Percentiles rank a stretch among this genome's conserved stretches.
phyloP scores from a whole-genome alignment of 352 stramenopile species.

The Phytophthora gonapodyides region DNA sequence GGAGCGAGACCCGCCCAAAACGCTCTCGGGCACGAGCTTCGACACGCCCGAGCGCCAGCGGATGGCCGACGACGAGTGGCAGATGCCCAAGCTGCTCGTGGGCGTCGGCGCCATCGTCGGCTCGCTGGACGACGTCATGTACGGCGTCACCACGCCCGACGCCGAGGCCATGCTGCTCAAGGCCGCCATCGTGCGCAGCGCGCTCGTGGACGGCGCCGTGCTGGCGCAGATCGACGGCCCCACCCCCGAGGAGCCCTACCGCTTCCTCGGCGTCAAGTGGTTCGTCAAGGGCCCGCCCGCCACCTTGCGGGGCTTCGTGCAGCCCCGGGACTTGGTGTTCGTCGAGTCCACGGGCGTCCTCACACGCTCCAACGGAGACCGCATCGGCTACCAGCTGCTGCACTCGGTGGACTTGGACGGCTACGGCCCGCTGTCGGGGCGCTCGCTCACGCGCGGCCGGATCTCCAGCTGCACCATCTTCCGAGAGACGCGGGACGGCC shows the following conservation, averaged over 20 bases:
- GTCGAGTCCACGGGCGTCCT: slow-evolving; percentile 44
- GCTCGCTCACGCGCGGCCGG: slow-evolving; percentile 39
- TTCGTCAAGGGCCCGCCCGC: slow-evolving; percentile 45
- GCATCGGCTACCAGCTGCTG: slow-evolving; percentile 46
- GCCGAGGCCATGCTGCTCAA: slow-evolving; percentile 45
- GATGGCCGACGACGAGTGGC: slow-evolving; percentile 46
- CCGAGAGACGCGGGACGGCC: slow-evolving; percentile 26
- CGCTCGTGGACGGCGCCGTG: slow-evolving; percentile 46
- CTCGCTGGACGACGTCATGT: slow-evolving; percentile 69
- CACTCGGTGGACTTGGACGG: slow-evolving; percentile 48
- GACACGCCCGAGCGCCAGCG: slow-evolving; percentile 32
- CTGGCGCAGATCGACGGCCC: slow-evolving; percentile 38
- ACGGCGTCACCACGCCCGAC: slow-evolving; percentile 49
- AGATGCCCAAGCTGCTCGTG: slow-evolving; percentile 51
- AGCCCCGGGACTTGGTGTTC: slow-evolving; percentile 47
- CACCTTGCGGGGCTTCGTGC: slow-evolving; percentile 36
- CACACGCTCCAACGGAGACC: slow-evolving; percentile 32
- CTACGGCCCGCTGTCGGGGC: slow-evolving; percentile 26
- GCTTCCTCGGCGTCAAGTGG: slow-evolving; percentile 59
- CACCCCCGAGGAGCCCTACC: slow-evolving; percentile 38
- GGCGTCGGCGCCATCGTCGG: slow-evolving; percentile 47
- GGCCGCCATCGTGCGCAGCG: slow-evolving; percentile 38
- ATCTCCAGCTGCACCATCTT: slow-evolving; percentile 53
- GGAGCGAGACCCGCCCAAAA: slow-evolving; percentile 41
- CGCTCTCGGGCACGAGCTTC: slow-evolving; percentile 33